Evolutionary conservation across 805 yeast species (phyloP).

Genomic region (Metschnikowia continentalis): DNA sequence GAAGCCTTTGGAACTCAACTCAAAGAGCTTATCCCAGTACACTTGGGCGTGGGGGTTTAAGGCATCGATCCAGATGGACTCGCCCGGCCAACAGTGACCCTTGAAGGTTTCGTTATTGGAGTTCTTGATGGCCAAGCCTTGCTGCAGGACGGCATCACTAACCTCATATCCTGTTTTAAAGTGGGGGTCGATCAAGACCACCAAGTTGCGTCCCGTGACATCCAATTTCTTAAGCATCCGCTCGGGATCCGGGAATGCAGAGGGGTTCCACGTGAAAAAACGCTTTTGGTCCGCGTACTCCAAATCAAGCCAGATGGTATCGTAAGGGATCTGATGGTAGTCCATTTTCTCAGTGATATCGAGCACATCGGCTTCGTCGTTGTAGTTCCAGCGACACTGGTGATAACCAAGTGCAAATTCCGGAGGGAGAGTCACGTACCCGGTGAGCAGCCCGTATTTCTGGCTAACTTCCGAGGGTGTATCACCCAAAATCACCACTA

Average conservation of each 20-base stretch:
- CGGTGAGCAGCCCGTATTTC: slow-evolving; percentile 68
- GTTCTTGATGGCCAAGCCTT: slow-evolving; percentile 44
- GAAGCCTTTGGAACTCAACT: slow-evolving; percentile 31
- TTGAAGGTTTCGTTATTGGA: slow-evolving; percentile 50
- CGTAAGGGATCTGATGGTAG: slow-evolving; percentile 71
- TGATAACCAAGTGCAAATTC: slow-evolving; percentile 83
- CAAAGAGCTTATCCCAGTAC: slow-evolving; percentile 58
- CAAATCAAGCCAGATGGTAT: slow-evolving; percentile 90
- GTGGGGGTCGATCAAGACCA: slow-evolving; percentile 89
- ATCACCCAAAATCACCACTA: slow-evolving; percentile 60
- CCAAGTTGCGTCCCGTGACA: slow-evolving; percentile 72
- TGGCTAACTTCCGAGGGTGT: slow-evolving; percentile 53
- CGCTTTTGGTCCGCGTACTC: slow-evolving; percentile 85
- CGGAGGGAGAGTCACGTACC: slow-evolving; percentile 70
- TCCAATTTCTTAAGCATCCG: slow-evolving; percentile 63
- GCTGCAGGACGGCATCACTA: slow-evolving; percentile 46
- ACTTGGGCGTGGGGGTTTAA: slow-evolving; percentile 56
- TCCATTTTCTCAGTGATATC: slow-evolving; percentile 70
- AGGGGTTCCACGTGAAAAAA: slow-evolving; percentile 87
- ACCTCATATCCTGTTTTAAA: slow-evolving; percentile 67
- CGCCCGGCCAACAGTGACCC: slow-evolving; percentile 99
- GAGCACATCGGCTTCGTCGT: slow-evolving; percentile 81
- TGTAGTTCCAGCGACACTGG: slow-evolving; percentile 97
- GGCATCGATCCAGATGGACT: slow-evolving; percentile 89
- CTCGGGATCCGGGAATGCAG: slow-evolving; percentile 69